phyloP scores from a whole-genome alignment of 306 rosid species.

The Luffa acutangula region DNA sequence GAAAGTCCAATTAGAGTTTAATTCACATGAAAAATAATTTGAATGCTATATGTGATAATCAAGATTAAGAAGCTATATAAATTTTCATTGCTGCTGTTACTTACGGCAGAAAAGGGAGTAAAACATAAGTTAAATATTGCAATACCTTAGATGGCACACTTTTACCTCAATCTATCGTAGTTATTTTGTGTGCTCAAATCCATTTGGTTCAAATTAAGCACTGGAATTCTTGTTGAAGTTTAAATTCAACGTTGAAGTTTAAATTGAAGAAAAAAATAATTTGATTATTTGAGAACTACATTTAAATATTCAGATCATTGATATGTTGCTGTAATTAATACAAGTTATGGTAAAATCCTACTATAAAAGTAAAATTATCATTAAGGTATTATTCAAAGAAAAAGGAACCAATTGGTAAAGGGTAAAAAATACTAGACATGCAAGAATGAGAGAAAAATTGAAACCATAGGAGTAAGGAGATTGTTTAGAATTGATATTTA shows the following conservation, averaged over 20 bases:
- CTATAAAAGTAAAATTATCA: background rate
- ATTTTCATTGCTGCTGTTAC: background rate
- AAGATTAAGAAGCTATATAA: background rate
- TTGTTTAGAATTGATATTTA: background rate
- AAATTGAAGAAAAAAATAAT: background rate
- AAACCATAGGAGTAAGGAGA: background rate
- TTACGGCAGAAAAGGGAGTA: background rate
- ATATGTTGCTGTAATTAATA: background rate
- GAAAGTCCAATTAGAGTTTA: background rate
- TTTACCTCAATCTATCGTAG: background rate
- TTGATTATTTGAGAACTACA: background rate
- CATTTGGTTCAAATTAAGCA: background rate
- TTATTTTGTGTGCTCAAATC: background rate
- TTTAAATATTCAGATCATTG: background rate
- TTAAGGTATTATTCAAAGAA: background rate
- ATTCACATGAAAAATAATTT: background rate
- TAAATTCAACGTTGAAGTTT: background rate
- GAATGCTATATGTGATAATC: background rate
- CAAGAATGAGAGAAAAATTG: background rate
- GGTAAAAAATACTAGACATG: background rate
- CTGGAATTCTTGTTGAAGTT: background rate
- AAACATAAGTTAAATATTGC: background rate
- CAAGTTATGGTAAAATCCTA: background rate
- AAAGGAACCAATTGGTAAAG: background rate
- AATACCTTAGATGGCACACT: background rate